Conservation (phyloP, 768 basidiomycete genomes). For the Leccinum pellstonianum region DNA sequence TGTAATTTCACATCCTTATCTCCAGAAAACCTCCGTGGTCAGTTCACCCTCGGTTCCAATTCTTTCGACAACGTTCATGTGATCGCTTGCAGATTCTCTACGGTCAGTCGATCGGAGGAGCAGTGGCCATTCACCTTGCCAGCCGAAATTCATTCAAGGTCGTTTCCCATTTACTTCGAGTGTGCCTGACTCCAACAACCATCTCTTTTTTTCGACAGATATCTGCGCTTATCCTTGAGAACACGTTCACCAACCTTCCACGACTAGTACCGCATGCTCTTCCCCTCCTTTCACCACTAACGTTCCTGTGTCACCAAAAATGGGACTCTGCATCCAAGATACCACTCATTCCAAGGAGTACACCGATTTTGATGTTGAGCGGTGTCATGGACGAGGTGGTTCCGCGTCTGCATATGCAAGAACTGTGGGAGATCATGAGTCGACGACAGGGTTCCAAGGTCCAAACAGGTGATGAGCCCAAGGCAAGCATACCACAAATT, state of each 20-base stretch:
- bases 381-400: slow-evolving; percentile 60
- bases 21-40: slow-evolving; percentile 70
- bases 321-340: slow-evolving; percentile 80
- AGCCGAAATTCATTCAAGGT: slow-evolving; percentile 73
- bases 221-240: slow-evolving; percentile 81
- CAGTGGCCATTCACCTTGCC: slow-evolving; percentile 86
- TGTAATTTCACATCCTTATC: slow-evolving; percentile 56
- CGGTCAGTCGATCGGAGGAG: slow-evolving; percentile 89
- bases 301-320: slow-evolving; percentile 82
- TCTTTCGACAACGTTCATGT: neutral
- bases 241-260: slow-evolving; percentile 87
- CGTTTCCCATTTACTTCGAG: neutral
- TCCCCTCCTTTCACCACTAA: slow-evolving; percentile 67
- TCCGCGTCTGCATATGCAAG: slow-evolving; percentile 54
- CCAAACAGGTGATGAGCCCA: slow-evolving; percentile 17
- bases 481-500: slow-evolving; percentile 42
- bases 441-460: slow-evolving; percentile 43
- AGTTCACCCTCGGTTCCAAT: slow-evolving; percentile 18
- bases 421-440: slow-evolving; percentile 60
- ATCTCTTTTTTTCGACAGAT: slow-evolving; percentile 45
- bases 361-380: slow-evolving; percentile 80
- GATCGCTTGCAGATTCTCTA: slow-evolving; percentile 56
- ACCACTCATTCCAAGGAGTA: slow-evolving; percentile 56
- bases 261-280: slow-evolving; percentile 78
- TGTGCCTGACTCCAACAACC: neutral